phyloP scores from a whole-genome alignment of 129 eudicot species.

The Ambrosia artemisiifolia region DNA sequence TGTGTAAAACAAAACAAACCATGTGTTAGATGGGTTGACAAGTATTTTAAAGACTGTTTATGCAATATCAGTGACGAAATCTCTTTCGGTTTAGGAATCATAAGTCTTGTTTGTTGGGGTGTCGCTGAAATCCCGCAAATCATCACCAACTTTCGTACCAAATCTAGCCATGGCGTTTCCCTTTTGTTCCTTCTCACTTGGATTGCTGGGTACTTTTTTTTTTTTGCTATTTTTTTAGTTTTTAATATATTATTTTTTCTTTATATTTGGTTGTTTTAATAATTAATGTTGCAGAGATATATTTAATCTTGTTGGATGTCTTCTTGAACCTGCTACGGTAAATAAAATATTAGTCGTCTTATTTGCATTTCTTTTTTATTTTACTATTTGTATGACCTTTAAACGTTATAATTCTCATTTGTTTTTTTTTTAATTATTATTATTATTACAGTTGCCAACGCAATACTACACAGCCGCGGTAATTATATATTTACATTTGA shows the following conservation, averaged over 20 bases:
- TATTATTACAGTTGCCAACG: conserved; percentile 79
- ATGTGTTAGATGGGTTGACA: conserved; percentile 74
- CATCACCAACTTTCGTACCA: conserved; percentile 81
- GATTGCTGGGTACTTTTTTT: conserved; percentile 64
- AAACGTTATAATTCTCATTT: neutral
- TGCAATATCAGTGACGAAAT: conserved; percentile 66
- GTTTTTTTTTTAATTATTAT: neutral
- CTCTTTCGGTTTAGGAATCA: conserved; percentile 71
- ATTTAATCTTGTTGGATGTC: conserved; percentile 86
- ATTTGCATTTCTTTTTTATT: conserved; percentile 11
- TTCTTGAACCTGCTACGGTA: conserved; percentile 97
- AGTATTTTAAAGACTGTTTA: conserved; percentile 78
- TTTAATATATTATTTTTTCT: neutral
- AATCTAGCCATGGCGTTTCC: conserved; percentile 93
- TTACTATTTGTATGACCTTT: neutral
- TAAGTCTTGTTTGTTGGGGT: conserved; percentile 81
- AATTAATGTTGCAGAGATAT: conserved; percentile 69
- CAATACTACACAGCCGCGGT: conserved; percentile 96
- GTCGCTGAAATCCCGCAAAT: conserved; percentile 99
- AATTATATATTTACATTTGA: neutral
- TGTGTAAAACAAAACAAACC: conserved; percentile 60
- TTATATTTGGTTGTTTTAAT: neutral
- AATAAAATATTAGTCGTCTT: conserved; percentile 1
- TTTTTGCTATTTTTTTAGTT: neutral
- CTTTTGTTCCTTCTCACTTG: conserved; percentile 80